Conservation (phyloP, 2,329 filamentous ascomycete genomes). For the Ustilaginoidea virens region DNA sequence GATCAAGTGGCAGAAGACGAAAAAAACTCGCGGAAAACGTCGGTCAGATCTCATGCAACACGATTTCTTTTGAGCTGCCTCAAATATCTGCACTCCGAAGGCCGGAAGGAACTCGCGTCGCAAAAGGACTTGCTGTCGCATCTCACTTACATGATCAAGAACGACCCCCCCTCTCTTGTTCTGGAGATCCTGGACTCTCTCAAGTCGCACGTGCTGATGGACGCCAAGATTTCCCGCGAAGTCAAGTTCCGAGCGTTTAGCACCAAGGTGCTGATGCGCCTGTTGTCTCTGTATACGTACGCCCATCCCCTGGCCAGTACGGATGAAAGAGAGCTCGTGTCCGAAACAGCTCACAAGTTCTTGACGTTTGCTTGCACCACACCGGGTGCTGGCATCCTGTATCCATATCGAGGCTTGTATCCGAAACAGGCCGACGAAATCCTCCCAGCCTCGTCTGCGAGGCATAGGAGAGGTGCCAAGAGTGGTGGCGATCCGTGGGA, state of each 20-base stretch:
- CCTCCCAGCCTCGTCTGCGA: constrained; percentile 8
- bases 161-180: constrained; percentile 62
- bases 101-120: constrained; percentile 66
- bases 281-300: constrained; percentile 58
- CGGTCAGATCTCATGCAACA: constrained; percentile 69
- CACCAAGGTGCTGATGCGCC: constrained; percentile 53
- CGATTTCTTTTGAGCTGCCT: constrained; percentile 68
- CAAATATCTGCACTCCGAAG: constrained; percentile 59
- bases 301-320: constrained; percentile 27
- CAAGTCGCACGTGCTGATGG: constrained; percentile 55
- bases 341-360: constrained; percentile 59
- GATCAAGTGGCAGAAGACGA: constrained; percentile 37
- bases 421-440: constrained; percentile 50
- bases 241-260: constrained; percentile 65
- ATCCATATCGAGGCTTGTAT: constrained; percentile 72
- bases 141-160: constrained; percentile 61
- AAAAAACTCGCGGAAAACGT: constrained; percentile 56
- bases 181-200: constrained; percentile 59
- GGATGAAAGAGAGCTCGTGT: constrained; percentile 35
- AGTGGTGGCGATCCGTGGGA: constrained; percentile 59
- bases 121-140: constrained; percentile 73
- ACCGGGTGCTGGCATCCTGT: constrained; percentile 55
- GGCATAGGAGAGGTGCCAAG: constrained; percentile 16
- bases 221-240: constrained; percentile 56
- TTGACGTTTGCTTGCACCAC: constrained; percentile 62